phyloP scores from a whole-genome alignment of 768 basidiomycete species.

The Ramaria sp. region DNA sequence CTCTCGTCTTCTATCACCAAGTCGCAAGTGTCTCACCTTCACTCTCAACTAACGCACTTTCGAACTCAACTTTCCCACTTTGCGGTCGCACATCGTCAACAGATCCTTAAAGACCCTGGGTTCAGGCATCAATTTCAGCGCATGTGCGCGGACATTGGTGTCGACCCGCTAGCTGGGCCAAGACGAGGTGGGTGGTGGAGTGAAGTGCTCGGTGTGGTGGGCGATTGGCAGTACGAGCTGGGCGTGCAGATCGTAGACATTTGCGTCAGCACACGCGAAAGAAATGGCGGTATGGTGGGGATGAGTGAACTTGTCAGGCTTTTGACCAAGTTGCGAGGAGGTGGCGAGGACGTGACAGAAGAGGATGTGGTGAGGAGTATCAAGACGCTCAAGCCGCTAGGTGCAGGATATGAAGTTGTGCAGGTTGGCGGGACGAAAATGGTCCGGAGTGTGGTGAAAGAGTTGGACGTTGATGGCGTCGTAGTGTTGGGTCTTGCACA shows the following conservation, averaged over 20 bases:
- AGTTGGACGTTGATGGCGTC: conserved; percentile 84
- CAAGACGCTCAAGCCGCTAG: conserved; percentile 77
- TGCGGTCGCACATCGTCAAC: conserved; percentile 70
- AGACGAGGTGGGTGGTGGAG: conserved; percentile 87
- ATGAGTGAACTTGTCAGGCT: conserved; percentile 75
- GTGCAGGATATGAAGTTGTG: conserved; percentile 85
- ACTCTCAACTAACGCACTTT: conserved; percentile 76
- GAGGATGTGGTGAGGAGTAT: conserved; percentile 80
- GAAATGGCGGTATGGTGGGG: conserved; percentile 89
- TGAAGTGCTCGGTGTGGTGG: conserved; percentile 65
- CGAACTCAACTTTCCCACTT: conserved; percentile 71
- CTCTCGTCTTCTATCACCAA: conserved; percentile 73
- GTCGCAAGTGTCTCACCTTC: conserved; percentile 67
- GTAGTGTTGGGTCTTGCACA: conserved; percentile 57
- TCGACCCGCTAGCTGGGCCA: conserved; percentile 87
- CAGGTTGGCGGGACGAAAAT: conserved; percentile 65
- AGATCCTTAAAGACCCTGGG: conserved; percentile 73
- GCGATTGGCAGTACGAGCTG: conserved; percentile 94
- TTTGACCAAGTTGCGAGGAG: conserved; percentile 66
- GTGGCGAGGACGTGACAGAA: conserved; percentile 62
- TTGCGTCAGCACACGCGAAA: conserved; percentile 76
- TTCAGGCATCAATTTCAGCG: conserved; percentile 91
- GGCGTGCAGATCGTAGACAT: conserved; percentile 93
- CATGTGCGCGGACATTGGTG: conserved; percentile 91
- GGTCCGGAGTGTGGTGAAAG: conserved; percentile 83